Evolutionary conservation across 768 basidiomycete genomes (phyloP).

Genomic region (Russula olivacea): DNA sequence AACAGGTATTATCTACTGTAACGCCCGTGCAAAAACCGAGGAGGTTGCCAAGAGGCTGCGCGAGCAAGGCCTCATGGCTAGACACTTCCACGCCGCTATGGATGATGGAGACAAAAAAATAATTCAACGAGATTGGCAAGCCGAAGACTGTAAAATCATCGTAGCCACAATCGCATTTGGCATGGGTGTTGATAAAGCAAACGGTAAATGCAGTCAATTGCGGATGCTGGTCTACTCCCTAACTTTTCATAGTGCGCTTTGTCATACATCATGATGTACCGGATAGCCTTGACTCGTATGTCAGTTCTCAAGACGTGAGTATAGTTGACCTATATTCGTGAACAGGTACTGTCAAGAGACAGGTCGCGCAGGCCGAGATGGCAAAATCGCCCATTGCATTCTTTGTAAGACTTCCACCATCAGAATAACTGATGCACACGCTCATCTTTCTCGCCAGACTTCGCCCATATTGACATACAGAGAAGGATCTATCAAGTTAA

Average conservation of each 20-base stretch:
- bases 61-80: slow-evolving; percentile 53
- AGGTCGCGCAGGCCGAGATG: slow-evolving; percentile 92
- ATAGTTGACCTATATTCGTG: slow-evolving; percentile 11
- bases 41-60: slow-evolving; percentile 65
- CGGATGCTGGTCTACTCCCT: not conserved
- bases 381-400: slow-evolving; percentile 73
- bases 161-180: slow-evolving; percentile 97
- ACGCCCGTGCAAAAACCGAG: slow-evolving; percentile 70
- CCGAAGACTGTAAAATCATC: slow-evolving; percentile 66
- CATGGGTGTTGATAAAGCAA: slow-evolving; percentile 91
- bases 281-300: slow-evolving; percentile 76
- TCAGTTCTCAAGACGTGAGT: slow-evolving; percentile 3
- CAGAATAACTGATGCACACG: not conserved
- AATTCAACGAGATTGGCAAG: slow-evolving; percentile 70
- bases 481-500: slow-evolving; percentile 56
- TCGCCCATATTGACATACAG: slow-evolving; percentile 51
- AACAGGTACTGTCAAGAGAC: slow-evolving; percentile 90
- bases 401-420: slow-evolving; percentile 52
- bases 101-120: slow-evolving; percentile 50
- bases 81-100: slow-evolving; percentile 87
- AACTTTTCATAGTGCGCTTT: slow-evolving; percentile 59
- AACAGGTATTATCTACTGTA: slow-evolving; percentile 84
- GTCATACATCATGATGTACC: slow-evolving; percentile 88
- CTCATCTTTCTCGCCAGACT: slow-evolving; percentile 45
- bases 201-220: slow-evolving; percentile 42